Evolutionary conservation across 331 rosid species (phyloP).

Genomic region (Dryas integrifolia): DNA sequence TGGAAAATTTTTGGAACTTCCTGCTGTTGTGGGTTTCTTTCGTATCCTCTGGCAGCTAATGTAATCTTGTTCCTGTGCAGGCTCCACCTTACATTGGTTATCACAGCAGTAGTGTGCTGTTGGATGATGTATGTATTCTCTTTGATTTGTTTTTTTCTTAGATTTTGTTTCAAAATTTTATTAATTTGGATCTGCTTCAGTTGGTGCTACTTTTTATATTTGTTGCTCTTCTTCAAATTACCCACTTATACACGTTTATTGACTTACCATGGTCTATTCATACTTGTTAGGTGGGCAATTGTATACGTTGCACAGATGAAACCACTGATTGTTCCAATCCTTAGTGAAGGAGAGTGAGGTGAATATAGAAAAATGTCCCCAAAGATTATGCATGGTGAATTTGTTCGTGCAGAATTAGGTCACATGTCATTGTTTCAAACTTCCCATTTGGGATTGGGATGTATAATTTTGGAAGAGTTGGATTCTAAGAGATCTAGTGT

Average conservation of each 20-base stretch:
- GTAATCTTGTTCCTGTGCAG: constrained; percentile 35
- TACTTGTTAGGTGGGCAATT: constrained; percentile 75
- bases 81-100: constrained; percentile 74
- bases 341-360: constrained; percentile 59
- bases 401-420: not conserved
- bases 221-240: not conserved
- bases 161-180: constrained; percentile 1
- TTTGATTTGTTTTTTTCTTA: constrained; percentile 2
- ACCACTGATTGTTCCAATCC: constrained; percentile 75
- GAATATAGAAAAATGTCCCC: not conserved
- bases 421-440: constrained; percentile 6
- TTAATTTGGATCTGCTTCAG: constrained; percentile 1
- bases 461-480: constrained; percentile 26
- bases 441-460: constrained; percentile 21
- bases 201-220: not conserved
- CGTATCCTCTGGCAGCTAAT: constrained; percentile 22
- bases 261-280: constrained; percentile 13
- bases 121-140: constrained; percentile 78
- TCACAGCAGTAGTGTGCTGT: constrained; percentile 77
- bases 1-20: not conserved
- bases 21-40: not conserved
- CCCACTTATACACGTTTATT: not conserved
- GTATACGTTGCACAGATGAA: constrained; percentile 85
- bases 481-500: constrained; percentile 1
- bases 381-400: not conserved